Evolutionary conservation across 805 yeast genomes (phyloP).

Genomic region (Groenewaldozyma tartarivorans): DNA sequence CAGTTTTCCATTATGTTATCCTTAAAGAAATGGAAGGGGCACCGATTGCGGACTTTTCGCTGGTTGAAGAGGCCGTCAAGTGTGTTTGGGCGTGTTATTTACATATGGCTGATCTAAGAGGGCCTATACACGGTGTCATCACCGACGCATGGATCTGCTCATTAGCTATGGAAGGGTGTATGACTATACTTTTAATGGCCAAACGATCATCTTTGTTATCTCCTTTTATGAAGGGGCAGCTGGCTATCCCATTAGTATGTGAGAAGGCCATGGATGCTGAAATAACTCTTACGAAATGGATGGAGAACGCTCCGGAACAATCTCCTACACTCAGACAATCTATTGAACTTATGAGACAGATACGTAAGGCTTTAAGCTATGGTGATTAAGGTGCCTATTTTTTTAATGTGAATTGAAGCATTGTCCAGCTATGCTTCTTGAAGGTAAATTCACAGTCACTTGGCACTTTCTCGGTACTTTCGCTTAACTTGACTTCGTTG

Average conservation of each 20-base stretch:
- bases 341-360: too few species aligned
- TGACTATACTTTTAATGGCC: slow-evolving; percentile 12
- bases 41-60: slow-evolving; percentile 2
- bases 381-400: too few species aligned
- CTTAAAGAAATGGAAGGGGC: slow-evolving; percentile 6
- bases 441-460: not conserved
- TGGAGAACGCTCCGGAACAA: too few species aligned
- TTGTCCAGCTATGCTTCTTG: slow-evolving; percentile 3
- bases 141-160: slow-evolving; percentile 16
- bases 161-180: slow-evolving; percentile 9
- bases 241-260: too few species aligned
- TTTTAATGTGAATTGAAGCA: slow-evolving; percentile 2
- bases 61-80: slow-evolving; percentile 7
- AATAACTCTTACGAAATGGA: too few species aligned
- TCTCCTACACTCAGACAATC: too few species aligned
- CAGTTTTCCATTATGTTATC: slow-evolving; percentile 12
- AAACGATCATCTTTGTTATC: too few species aligned
- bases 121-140: slow-evolving; percentile 12
- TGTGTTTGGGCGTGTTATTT: slow-evolving; percentile 10
- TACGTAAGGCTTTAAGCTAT: too few species aligned
- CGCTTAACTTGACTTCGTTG: slow-evolving; percentile 16
- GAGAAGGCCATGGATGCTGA: too few species aligned
- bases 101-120: slow-evolving; percentile 11
- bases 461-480: slow-evolving; percentile 2
- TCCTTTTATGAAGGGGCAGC: too few species aligned